Percentiles rank a stretch among this genome's conserved stretches.
Conservation (phyloP, 129 eudicot species). For the Centella asiatica region DNA sequence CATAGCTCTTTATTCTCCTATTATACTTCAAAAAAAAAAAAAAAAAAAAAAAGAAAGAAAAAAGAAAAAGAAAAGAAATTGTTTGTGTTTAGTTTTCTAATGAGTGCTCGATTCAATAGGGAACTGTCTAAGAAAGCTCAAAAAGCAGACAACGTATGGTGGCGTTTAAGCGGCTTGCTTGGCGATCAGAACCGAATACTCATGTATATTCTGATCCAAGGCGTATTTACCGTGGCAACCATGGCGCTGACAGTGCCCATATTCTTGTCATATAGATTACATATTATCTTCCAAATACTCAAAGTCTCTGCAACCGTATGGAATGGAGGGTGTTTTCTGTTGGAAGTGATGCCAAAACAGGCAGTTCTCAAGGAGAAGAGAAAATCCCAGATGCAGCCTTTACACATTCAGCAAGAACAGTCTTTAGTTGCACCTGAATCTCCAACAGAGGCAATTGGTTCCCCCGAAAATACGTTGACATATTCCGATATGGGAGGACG, state of each 20-base stretch:
- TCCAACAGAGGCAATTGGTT: no score
- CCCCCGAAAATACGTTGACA: no score
- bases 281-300: constrained; percentile 65
- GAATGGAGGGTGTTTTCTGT: constrained; percentile 85
- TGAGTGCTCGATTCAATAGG: no score
- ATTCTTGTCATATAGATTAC: constrained; percentile 73
- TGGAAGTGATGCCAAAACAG: constrained; percentile 94
- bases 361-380: constrained; percentile 80
- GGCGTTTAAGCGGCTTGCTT: constrained; percentile 88
- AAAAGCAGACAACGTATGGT: constrained; percentile 88
- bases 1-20: no score
- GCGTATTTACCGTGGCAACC: constrained; percentile 84
- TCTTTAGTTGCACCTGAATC: no score
- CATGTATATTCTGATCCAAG: constrained; percentile 84
- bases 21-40: no score
- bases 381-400: constrained; percentile 41
- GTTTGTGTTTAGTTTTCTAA: no score
- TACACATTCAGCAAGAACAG: constrained; percentile 19
- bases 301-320: constrained; percentile 82
- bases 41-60: no score
- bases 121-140: constrained; percentile 96
- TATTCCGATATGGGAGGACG: no score
- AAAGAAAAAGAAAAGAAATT: no score
- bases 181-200: constrained; percentile 84
- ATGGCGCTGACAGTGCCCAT: constrained; percentile 92